These are phyloP conservation scores for Pythium brachiatum DNA, from an alignment of 352 stramenopile species.

Conservation along the genomic window DNA sequence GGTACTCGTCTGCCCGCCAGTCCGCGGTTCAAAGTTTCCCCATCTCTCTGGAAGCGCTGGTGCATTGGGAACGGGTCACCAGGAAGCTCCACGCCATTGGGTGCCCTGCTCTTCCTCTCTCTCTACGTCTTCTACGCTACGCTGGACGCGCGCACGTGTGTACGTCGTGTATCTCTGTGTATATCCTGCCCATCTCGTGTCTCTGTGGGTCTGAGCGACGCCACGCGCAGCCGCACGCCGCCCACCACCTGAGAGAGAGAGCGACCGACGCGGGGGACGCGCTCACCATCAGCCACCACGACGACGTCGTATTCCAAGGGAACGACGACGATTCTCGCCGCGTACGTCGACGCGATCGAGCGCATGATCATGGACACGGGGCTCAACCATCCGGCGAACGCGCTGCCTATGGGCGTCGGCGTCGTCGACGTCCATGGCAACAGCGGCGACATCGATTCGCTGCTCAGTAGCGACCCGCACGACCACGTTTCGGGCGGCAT, in stretches of 20 bases:
- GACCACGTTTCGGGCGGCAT: constrained; percentile 13
- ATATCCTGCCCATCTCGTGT: too few species aligned
- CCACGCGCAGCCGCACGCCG: too few species aligned
- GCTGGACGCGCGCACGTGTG: too few species aligned
- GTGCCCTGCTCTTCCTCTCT: too few species aligned
- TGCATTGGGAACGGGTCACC: neutral
- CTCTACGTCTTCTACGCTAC: too few species aligned
- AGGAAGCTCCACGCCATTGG: too few species aligned
- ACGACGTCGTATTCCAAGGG: constrained; percentile 21
- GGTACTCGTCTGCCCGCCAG: constrained; percentile 8
- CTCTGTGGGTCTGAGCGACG: too few species aligned
- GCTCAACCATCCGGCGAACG: constrained; percentile 18
- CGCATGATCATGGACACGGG: constrained; percentile 29
- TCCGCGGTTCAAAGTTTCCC: constrained; percentile 3
- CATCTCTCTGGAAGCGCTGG: neutral
- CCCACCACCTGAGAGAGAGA: neutral
- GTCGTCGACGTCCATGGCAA: constrained; percentile 47
- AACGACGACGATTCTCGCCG: constrained; percentile 22
- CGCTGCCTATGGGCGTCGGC: constrained; percentile 13
- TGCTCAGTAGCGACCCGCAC: constrained; percentile 37
- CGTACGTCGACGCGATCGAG: constrained; percentile 25
- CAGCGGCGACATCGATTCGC: constrained; percentile 63
- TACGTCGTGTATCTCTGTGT: too few species aligned
- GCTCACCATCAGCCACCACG: constrained; percentile 3
- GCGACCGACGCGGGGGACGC: constrained; percentile 1